Evolutionary conservation across 345 rosid genomes (phyloP).

Genomic region (Arabis hirsuta): DNA sequence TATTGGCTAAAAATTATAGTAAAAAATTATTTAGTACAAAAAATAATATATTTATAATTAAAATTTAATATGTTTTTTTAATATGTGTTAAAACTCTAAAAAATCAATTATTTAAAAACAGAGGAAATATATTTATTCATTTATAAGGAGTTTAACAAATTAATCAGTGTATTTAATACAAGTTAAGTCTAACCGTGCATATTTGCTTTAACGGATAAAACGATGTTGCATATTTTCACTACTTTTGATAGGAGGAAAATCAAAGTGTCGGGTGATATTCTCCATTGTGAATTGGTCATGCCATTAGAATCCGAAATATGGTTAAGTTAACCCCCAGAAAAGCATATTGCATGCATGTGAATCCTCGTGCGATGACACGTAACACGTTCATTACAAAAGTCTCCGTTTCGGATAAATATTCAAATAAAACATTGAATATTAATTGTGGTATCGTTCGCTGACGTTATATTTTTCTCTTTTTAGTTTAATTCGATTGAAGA

Average conservation of each 20-base stretch:
- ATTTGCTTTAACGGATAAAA: too few species aligned
- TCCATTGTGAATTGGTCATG: neutral
- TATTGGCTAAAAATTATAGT: too few species aligned
- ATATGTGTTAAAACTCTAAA: too few species aligned
- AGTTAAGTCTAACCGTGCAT: too few species aligned
- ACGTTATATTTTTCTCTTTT: neutral
- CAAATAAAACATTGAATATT: neutral
- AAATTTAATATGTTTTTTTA: too few species aligned
- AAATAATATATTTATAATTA: too few species aligned
- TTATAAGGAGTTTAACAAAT: neutral
- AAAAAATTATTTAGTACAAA: too few species aligned
- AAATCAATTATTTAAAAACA: too few species aligned
- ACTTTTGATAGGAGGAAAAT: too few species aligned
- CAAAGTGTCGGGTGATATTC: too few species aligned
- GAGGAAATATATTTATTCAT: neutral
- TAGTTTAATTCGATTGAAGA: too few species aligned
- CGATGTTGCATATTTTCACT: too few species aligned
- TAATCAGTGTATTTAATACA: neutral
- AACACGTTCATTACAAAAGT: neutral
- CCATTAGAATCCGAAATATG: conserved; percentile 3
- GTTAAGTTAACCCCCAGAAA: neutral
- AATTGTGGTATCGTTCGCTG: neutral
- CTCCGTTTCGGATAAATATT: conserved; percentile 11
- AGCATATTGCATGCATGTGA: conserved; percentile 36
- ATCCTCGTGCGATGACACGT: conserved; percentile 39